A percentile compares a stretch with the other conserved stretches of the same genome.
Conservation (phyloP, 495 filamentous ascomycete genomes). For the Sphaerosporella brunnea region DNA sequence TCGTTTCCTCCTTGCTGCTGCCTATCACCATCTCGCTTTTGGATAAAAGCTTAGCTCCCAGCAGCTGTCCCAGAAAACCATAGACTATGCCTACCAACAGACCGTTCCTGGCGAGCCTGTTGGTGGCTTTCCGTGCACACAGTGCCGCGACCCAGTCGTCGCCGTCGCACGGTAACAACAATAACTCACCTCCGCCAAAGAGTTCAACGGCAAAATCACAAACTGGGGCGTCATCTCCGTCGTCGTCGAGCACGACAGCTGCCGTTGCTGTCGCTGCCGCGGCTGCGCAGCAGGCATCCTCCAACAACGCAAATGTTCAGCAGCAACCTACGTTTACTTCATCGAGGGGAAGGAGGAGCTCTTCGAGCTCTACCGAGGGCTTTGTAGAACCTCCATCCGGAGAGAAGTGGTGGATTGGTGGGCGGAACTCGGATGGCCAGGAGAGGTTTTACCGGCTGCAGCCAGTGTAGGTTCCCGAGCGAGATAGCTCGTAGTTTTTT, state of each 20-base stretch:
- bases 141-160: slow-evolving; percentile 31
- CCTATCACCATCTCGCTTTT: no score
- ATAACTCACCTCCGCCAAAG: slow-evolving; percentile 23
- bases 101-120: slow-evolving; percentile 57
- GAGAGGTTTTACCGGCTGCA: slow-evolving; percentile 47
- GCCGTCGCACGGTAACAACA: slow-evolving; percentile 23
- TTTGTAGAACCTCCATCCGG: slow-evolving; percentile 44
- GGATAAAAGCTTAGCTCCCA: no score
- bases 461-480: slow-evolving; percentile 24
- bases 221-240: slow-evolving; percentile 21
- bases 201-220: slow-evolving; percentile 24
- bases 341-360: slow-evolving; percentile 37
- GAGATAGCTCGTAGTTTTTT: no score
- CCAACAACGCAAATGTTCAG: neutral
- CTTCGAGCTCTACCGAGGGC: slow-evolving; percentile 40
- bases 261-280: slow-evolving; percentile 7
- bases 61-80: no score
- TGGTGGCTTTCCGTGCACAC: slow-evolving; percentile 52
- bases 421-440: slow-evolving; percentile 48
- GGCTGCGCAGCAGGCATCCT: slow-evolving; percentile 4
- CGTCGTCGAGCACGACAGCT: slow-evolving; percentile 20
- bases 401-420: slow-evolving; percentile 66
- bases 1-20: no score
- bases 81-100: slow-evolving; percentile 44
- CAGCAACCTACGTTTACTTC: slow-evolving; percentile 24